Percentiles rank a stretch among this genome's conserved stretches.
Conservation (phyloP, 495 filamentous ascomycete genomes). For the Lindgomyces ingoldianus region DNA sequence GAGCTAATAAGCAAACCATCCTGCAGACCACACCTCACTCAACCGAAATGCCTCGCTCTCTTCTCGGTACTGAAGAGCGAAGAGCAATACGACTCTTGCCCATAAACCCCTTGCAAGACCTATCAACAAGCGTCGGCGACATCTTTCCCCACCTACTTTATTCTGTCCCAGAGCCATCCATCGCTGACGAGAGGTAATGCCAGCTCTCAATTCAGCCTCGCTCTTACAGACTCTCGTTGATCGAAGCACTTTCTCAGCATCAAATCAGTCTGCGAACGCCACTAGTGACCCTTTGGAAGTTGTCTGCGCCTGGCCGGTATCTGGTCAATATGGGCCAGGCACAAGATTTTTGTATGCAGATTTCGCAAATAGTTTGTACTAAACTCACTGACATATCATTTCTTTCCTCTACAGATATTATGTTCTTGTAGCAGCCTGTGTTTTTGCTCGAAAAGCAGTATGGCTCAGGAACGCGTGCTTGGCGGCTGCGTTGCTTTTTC, state of each 20-base stretch:
- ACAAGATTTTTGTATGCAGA: constrained; percentile 50
- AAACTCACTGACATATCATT: background rate
- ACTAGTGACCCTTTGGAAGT: constrained; percentile 48
- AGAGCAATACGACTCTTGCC: no score
- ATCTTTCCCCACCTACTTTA: no score
- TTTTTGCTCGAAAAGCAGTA: constrained; percentile 58
- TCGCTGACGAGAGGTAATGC: background rate
- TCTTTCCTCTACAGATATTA: constrained; percentile 43
- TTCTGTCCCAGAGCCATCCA: no score
- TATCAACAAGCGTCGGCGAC: background rate
- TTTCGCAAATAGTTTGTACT: background rate
- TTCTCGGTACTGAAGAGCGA: no score
- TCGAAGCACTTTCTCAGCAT: background rate
- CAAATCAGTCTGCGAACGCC: background rate
- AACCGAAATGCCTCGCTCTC: no score
- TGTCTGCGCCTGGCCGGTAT: constrained; percentile 62
- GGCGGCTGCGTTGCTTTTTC: constrained; percentile 62
- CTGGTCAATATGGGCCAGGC: constrained; percentile 63
- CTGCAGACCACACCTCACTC: no score
- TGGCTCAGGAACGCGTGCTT: constrained; percentile 61
- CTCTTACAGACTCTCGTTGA: background rate
- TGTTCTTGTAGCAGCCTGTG: constrained; percentile 57
- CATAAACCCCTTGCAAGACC: background rate
- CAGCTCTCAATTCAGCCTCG: background rate
- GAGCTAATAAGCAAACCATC: background rate